A percentile compares a stretch with the other conserved stretches of the same genome.
Evolutionary conservation across 164 flowering plant species (phyloP).

Genomic region (Santalum album): DNA sequence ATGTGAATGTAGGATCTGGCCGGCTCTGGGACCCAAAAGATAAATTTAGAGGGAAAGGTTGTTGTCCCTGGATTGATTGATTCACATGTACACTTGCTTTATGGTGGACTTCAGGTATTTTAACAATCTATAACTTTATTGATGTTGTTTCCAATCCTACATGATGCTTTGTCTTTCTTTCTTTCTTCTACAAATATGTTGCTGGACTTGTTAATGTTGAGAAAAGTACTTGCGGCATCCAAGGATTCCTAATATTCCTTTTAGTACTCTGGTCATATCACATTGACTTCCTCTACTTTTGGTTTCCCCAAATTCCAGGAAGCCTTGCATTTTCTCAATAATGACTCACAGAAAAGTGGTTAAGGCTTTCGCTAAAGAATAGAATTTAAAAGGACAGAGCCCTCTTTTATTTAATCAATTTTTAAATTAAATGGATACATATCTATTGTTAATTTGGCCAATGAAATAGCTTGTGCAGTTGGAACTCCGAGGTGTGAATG

Average conservation of each 20-base stretch:
- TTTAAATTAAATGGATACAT: not conserved
- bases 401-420: not conserved
- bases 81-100: conserved; percentile 80
- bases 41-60: conserved; percentile 67
- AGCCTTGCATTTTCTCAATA: too few relatives aligned
- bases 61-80: conserved; percentile 96
- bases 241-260: too few relatives aligned
- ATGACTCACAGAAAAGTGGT: too few relatives aligned
- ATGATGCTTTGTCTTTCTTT: too few relatives aligned
- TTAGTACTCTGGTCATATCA: too few relatives aligned
- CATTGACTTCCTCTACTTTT: too few relatives aligned
- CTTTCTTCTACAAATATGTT: too few relatives aligned
- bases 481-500: conserved; percentile 51
- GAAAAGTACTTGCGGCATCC: too few relatives aligned
- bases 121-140: not conserved
- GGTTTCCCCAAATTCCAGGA: too few relatives aligned
- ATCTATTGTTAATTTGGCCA: not conserved
- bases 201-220: too few relatives aligned
- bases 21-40: conserved; percentile 33
- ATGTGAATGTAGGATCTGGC: conserved; percentile 46
- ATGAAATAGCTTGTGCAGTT: conserved; percentile 61
- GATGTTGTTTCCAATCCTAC: not conserved
- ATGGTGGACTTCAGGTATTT: conserved; percentile 81
- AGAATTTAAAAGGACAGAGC: too few relatives aligned
- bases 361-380: too few relatives aligned